Base-by-base conservation (phyloP, 2,329 filamentous ascomycete genomes). In the Exophiala spinifera region DNA sequence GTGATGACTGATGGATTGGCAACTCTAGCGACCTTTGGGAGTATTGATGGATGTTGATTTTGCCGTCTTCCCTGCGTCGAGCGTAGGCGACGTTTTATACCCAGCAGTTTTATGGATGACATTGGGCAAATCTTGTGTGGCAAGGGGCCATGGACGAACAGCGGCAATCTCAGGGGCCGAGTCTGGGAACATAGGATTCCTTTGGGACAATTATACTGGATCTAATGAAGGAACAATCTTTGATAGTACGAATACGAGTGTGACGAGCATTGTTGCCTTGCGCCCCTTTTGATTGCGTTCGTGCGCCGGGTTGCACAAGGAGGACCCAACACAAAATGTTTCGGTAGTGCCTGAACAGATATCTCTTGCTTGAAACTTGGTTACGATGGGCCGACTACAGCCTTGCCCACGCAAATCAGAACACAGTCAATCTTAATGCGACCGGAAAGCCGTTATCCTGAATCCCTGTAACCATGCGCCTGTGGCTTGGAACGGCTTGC, bases 381-480 rank as follows among this genome's bases (percentile, higher is more conserved):
- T 31, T 3, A 3, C 28, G 28, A 31, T 10, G 28, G 28, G 8
- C 28, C 8, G 28, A 31, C 4, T 31, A 2, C 28, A 31, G 6
- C 28, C 23, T 25, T 7, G 7, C 7, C 8, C 6, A 31, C 11
- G 28, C 28, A 5, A 31, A 3, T 31, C 6, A 31, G 8, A 11
- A n/a, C n/a, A n/a, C n/a, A n/a, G n/a, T 10, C 6, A 31, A 40
- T 3, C 3, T 11, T 11, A 7, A 11, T 45, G 43, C 28, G 43
- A 14, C 28, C 11, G 28, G 11, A 31, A 31, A 31, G 28, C 28
- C 3, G 28, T 10, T 11, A 5, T 10, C 11, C 28, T 31, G 28
- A 36, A 59, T 49, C 57, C 57, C 53, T 60, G 53, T 28, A 44
- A 44, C 57, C 57, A 56, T 54, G 57, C 48, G 53, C 46, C n/a